Percentiles rank a stretch among this genome's conserved stretches.
These are phyloP conservation scores for Petasospora fabianii DNA, from an alignment of 1,139 yeast genomes.

Conservation along the genomic window DNA sequence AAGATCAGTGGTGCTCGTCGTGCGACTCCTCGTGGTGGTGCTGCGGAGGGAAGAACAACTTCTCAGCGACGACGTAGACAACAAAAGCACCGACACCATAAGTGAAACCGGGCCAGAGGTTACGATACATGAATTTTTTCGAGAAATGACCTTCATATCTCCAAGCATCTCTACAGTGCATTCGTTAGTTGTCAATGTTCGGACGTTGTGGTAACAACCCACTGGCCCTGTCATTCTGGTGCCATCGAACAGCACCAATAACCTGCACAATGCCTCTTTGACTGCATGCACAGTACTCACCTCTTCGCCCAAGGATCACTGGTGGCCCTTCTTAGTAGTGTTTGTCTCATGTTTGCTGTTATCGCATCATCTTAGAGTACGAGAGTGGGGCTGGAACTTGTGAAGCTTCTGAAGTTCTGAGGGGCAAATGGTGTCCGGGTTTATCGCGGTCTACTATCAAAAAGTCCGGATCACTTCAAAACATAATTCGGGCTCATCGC, in stretches of 20 bases:
- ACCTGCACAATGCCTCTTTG: neutral
- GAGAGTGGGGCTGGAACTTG: too few species aligned
- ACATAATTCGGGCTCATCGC: too few species aligned
- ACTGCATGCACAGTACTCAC: constrained; percentile 31
- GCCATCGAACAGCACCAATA: neutral
- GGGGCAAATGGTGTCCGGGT: constrained; percentile 4
- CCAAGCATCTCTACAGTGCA: constrained; percentile 73
- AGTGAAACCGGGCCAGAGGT: constrained; percentile 82
- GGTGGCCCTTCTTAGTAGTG: constrained; percentile 20
- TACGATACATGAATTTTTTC: constrained; percentile 64
- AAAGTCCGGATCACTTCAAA: too few species aligned
- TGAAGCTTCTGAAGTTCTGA: too few species aligned
- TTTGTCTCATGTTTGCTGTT: constrained; percentile 18
- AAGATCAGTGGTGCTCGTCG: constrained; percentile 7
- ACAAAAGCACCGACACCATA: constrained; percentile 77
- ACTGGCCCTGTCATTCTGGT: constrained; percentile 1
- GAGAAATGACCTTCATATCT: constrained; percentile 82
- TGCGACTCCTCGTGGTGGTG: constrained; percentile 16
- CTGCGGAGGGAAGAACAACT: constrained; percentile 18
- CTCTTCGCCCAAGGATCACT: constrained; percentile 46
- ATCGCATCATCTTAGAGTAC: too few species aligned
- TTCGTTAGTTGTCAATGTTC: constrained; percentile 35
- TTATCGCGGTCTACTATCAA: too few species aligned
- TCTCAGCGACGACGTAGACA: constrained; percentile 46
- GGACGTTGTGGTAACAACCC: too few species aligned